Evolutionary conservation across 2,329 filamentous ascomycete genomes (phyloP).

Genomic region (Juglanconis sp.): DNA sequence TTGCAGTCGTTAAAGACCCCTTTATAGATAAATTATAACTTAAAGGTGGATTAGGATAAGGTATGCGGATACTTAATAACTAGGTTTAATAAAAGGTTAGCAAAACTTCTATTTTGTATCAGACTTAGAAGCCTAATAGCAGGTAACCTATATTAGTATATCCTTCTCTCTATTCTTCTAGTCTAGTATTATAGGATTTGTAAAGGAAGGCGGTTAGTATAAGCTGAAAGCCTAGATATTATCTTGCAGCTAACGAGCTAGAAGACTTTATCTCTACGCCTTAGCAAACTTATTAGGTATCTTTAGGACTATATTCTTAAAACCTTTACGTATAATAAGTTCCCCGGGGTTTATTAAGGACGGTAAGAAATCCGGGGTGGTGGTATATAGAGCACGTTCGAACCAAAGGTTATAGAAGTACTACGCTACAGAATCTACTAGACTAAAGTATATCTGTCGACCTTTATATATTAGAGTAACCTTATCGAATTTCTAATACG

Average conservation of each 20-base stretch:
- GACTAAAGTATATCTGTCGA: slow-evolving; percentile 1
- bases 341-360: slow-evolving; percentile 65
- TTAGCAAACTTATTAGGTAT: slow-evolving; percentile 60
- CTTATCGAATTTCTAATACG: background rate
- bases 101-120: too few species aligned
- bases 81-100: too few species aligned
- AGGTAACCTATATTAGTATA: too few species aligned
- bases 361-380: slow-evolving; percentile 70
- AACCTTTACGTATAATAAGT: slow-evolving; percentile 56
- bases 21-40: too few species aligned
- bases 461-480: slow-evolving; percentile 4
- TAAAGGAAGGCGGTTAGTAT: slow-evolving; percentile 22
- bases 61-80: too few species aligned
- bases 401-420: slow-evolving; percentile 64
- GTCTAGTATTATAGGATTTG: too few species aligned
- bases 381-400: slow-evolving; percentile 48
- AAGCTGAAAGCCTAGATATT: background rate
- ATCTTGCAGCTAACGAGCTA: background rate
- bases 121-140: too few species aligned
- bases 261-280: slow-evolving; percentile 19
- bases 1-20: too few species aligned
- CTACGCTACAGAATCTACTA: slow-evolving; percentile 38
- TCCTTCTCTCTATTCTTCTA: too few species aligned
- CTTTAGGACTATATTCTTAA: slow-evolving; percentile 52
- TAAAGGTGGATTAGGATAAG: too few species aligned